Evolutionary conservation across 768 basidiomycete species (phyloP), one percentile per base, ranked within the genome.

Genomic region (Mycena leptocephala): DNA sequence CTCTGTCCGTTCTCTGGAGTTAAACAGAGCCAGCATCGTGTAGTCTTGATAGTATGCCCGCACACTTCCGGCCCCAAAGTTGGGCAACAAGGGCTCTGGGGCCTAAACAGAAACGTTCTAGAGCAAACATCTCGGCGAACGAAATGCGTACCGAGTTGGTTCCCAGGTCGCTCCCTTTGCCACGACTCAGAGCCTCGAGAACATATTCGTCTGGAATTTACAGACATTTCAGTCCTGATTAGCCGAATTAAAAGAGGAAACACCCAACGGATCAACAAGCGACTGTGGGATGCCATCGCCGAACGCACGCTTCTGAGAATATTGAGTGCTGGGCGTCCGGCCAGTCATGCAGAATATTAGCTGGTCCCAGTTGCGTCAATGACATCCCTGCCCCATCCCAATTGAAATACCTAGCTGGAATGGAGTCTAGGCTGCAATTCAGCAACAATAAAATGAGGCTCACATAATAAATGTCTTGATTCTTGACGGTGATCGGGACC

Each of bases 401-500:
- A 53, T 24, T 53, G 26, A 58, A 11, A 22, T 16, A 58, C 56
- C 56, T 16, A 58, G 9, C 56, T 58, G 32, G n/a, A 58, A 33
- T 33, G 56, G 30, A n/a, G 32, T 33, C 14, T 22, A 6, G 32
- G 9, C 9, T 32, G 32, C 6, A 22, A 33, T 18, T 32, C 46
- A n/a, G 32, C 30, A 33, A 13, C 10, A 58, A 26, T 58, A 58
- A 30, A 16, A 33, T 33, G 32, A 32, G 28, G 32, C 56, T 11
- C 56, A 58, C 56, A 58, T 58, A 58, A 58, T 58, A 58, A 58
- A 58, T 58, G 56, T 58, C 56, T 58, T 58, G 56, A 9, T 58
- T 16, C 16, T 58, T 58, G 30, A 58, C 56, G 32, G 56, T 32
- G 32, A 58, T 58, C 13, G 56, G 56, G 13, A 14, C 16, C 13